Conservation (phyloP, 2,329 filamentous ascomycete species). For the Stylonectria norvegica region DNA sequence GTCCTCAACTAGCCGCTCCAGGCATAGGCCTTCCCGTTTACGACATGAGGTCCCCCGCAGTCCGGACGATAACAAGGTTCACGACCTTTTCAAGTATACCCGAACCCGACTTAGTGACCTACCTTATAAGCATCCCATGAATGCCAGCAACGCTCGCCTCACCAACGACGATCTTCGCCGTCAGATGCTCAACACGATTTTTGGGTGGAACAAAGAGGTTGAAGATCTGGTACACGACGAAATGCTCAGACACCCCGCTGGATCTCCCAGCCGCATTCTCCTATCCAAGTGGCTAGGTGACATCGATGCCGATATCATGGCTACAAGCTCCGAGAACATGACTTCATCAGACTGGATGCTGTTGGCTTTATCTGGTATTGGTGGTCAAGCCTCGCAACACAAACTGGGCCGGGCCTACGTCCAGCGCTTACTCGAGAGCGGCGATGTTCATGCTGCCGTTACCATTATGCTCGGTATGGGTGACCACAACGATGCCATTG, state of each 20-base stretch:
- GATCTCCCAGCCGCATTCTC: conserved; percentile 75
- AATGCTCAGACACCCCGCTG: conserved; percentile 66
- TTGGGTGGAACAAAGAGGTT: conserved; percentile 89
- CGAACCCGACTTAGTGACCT: conserved; percentile 78
- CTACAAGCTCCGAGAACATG: conserved; percentile 78
- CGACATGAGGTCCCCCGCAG: conserved; percentile 78
- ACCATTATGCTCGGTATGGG: conserved; percentile 91
- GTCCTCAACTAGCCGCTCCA: conserved; percentile 46
- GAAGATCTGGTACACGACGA: conserved; percentile 82
- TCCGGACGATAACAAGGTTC: conserved; percentile 65
- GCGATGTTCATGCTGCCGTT: conserved; percentile 86
- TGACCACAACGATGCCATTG: conserved; percentile 90
- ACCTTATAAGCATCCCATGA: conserved; percentile 68
- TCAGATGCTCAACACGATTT: conserved; percentile 91
- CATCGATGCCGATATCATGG: conserved; percentile 75
- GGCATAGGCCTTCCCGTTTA: conserved; percentile 62
- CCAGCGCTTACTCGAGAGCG: conserved; percentile 81
- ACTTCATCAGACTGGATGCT: conserved; percentile 97
- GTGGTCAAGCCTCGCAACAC: conserved; percentile 70
- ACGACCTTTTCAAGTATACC: conserved; percentile 84
- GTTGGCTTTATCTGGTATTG: conserved; percentile 84
- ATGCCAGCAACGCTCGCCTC: conserved; percentile 54
- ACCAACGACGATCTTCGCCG: conserved; percentile 77
- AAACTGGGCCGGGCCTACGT: conserved; percentile 89
- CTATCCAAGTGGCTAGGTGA: conserved; percentile 92